Percentiles rank a stretch among this genome's conserved stretches.
phyloP scores from a whole-genome alignment of 345 rosid species.

The Streptanthus diversifolius region DNA sequence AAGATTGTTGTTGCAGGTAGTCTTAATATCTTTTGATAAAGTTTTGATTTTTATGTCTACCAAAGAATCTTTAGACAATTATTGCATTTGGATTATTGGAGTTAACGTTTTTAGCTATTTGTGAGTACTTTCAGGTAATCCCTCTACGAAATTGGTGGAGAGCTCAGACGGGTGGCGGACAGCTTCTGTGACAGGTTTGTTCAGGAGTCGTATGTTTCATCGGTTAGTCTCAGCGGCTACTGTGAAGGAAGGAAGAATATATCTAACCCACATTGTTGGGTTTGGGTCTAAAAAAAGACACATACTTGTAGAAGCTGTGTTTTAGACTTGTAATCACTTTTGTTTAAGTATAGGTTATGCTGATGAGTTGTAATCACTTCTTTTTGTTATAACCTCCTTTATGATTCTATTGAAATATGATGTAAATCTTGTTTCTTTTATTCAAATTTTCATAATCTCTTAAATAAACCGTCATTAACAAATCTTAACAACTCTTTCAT shows the following conservation, averaged over 20 bases:
- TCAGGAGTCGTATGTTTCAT: conserved; percentile 56
- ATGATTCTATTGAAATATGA: conserved; percentile 1
- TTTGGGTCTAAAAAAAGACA: conserved; percentile 80
- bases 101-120: neutral
- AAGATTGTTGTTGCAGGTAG: conserved; percentile 62
- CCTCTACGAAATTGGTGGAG: conserved; percentile 66
- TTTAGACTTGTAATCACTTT: conserved; percentile 16
- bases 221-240: conserved; percentile 75
- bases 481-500: neutral
- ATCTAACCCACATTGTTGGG: conserved; percentile 68
- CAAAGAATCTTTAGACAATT: neutral
- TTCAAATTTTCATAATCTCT: neutral
- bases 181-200: conserved; percentile 57
- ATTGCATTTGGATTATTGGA: neutral
- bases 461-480: neutral
- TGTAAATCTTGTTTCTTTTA: neutral
- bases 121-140: conserved; percentile 42
- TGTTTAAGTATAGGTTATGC: neutral
- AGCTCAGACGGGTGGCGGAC: conserved; percentile 81
- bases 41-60: neutral
- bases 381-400: neutral
- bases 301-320: conserved; percentile 67
- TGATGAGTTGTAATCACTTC: neutral
- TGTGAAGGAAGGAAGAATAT: conserved; percentile 73
- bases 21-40: neutral